Evolutionary conservation across 352 stramenopile species (phyloP), one percentile per base, ranked within the genome.

Genomic region (Phytophthora sp.): DNA sequence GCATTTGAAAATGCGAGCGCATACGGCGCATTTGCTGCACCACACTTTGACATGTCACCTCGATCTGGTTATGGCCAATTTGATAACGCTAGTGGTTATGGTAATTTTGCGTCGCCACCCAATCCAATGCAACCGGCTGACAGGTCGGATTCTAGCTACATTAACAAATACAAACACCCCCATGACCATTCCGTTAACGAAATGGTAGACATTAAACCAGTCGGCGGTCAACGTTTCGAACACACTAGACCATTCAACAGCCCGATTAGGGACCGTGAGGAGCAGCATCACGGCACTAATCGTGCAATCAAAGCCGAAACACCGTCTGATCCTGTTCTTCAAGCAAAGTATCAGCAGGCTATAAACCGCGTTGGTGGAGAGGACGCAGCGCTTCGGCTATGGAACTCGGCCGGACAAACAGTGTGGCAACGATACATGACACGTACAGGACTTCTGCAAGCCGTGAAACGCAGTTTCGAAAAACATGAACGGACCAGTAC

Each of bases 401-500:
- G 77, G 75, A 24, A 64, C 24, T 41, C 57, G 2, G 80, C 77
- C 3, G 76, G 67, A 15, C 45, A 56, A 20, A 80, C 76, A 13
- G 58, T 89, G 42, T 75, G 63, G 20, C 76, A 83, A 46, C 68
- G 81, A 26, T 63, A 80, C 33, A 47, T 63, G 16, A 82, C 76
- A 50, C 77, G 77, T 26, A 87, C 77, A 3, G 79, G 86, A 29
- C 49, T 87, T 3, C 36, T 88, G 23, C 77, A 87, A 60, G 50
- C 68, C 6, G 61, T 88, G 29, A 82, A 82, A 20, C 73, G 79
- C 44, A 86, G 71, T 56, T 88, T 90, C 49, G 79, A 88, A 56
- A 86, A 84, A 36, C 78, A 78, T 30, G 80, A 88, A 21, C 59
- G 54, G 13, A 57, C 74, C 38, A 86, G 76, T 85, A 57, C 39